Evolutionary conservation across 1,284 basidiomycete genomes (phyloP), one percentile per base, ranked within the genome.

Genomic region (Papiliotrema nemorosa): DNA sequence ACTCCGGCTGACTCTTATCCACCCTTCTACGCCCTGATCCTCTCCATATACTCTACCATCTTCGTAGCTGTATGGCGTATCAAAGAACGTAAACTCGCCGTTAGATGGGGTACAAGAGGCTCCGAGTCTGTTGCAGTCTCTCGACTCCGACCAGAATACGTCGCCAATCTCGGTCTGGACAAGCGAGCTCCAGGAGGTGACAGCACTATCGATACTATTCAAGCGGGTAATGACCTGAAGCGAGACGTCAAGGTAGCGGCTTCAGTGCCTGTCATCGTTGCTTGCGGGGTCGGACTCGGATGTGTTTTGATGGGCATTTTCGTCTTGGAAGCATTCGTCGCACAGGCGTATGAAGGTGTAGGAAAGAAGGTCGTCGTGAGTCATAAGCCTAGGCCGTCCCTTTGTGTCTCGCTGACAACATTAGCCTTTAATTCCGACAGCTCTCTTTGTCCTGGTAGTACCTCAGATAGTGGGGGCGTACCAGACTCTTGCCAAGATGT

Each of bases 41-140:
- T 93, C 35, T 81, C 84, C 5, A 55, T 91, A 7, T 97, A 91
- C 87, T 84, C 87, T 0, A 79, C 88, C 43, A 70, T 80, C n/a
- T 92, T 92, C 62, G 84, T 91, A 53, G 90, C 96, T 67, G 84
- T 82, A 76, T 97, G 92, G 92, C 81, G 86, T 25, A 81, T 93
- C 43, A 82, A 82, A 45, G 88, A 97, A 74, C 82, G 85, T 16
- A 81, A 85, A 39, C 77, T 94, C 13, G 82, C 88, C 1, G 81
- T 91, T 20, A 79, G 83, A 27, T 93, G 90, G 80, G 86, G 87
- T 12, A 88, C 86, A 0, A 80, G 81, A 14, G 87, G 87, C 14
- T 67, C 66, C 49, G 66, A 72, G 53, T 83, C 84, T 1, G 83
- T 85, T 66, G 82, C 82, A 20, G 87, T 90, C 7, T 88, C 90